Evolutionary conservation across 257 asterid species (phyloP), one percentile per base, ranked within the genome.

Genomic region (Ocimum tenuiflorum): DNA sequence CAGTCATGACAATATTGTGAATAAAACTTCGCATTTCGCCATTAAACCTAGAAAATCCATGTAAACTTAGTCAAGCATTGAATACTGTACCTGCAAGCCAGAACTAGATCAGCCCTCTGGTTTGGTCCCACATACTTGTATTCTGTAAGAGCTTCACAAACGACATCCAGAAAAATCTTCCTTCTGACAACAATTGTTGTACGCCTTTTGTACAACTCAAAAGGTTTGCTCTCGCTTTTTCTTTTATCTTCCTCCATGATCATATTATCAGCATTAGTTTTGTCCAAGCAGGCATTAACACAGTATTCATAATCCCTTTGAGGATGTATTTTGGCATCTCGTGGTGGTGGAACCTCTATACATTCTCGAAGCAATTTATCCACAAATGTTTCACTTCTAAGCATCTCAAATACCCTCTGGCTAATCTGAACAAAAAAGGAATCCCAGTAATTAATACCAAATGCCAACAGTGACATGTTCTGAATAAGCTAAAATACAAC

Each of bases 81-180:
- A 52, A 69, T 55, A 36, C 57, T n/a, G 3, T 86, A 94, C 99
- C 97, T 89, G 95, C 97, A 94, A 78, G 99, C 99, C 63, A 85
- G 77, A 54, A 76, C 68, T 75, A 94, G 79, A 74, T 94, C 97
- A 73, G 87, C 96, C 89, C 97, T 86, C 80, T 94, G 99, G 71
- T 94, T 85, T 55, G 91, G 95, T 41, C 97, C 99, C 69, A 94
- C 82, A 73, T 90, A 94, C 81, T 94, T 94, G 81, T 94, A 94
- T 73, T 89, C 97, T 0, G 94, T 78, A 70, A 94, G 97, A 62
- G 95, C 95, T 71, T 85, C 86, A 53, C 95, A 88, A 14, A 86
- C 91, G 60, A 88, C 88, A 80, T 90, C 91, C 13, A 94, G 81
- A 65, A 94, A 94, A 1, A 67, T 18, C 65, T 75, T 81, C 66